phyloP scores from a whole-genome alignment of 768 basidiomycete species.

The Amanita phalloides region DNA sequence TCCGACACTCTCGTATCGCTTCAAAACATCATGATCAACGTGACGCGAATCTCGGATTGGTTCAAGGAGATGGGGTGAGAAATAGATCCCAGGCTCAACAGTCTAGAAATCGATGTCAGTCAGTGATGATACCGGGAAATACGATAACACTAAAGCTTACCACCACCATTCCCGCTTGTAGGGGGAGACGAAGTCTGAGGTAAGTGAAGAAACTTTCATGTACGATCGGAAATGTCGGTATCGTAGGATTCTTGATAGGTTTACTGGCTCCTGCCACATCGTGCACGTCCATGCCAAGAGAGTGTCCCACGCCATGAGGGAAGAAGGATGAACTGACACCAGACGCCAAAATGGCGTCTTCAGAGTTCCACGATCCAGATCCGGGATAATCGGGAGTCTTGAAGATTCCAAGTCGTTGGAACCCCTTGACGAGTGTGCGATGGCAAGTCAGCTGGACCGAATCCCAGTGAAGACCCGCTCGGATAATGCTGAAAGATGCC shows the following conservation, averaged over 20 bases:
- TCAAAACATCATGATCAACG: slow-evolving; percentile 61
- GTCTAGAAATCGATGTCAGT: slow-evolving; percentile 36
- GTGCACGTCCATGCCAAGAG: slow-evolving; percentile 89
- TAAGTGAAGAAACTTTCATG: slow-evolving; percentile 70
- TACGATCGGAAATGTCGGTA: slow-evolving; percentile 24
- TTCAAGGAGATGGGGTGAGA: slow-evolving; percentile 68
- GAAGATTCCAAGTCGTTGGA: slow-evolving; percentile 82
- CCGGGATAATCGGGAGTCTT: slow-evolving; percentile 37
- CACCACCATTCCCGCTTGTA: slow-evolving; percentile 78
- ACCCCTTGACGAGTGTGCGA: slow-evolving; percentile 67
- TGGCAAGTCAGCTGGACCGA: slow-evolving; percentile 78
- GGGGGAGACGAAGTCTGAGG: slow-evolving; percentile 64
- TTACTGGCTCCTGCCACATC: slow-evolving; percentile 81
- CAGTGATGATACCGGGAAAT: too few relatives aligned
- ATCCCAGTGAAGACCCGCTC: slow-evolving; percentile 87
- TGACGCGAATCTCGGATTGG: slow-evolving; percentile 50
- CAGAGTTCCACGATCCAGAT: slow-evolving; percentile 47
- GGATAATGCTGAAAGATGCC: slow-evolving; percentile 59
- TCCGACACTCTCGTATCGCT: slow-evolving; percentile 70
- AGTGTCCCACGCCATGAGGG: slow-evolving; percentile 90
- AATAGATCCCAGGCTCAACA: slow-evolving; percentile 86
- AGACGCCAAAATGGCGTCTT: slow-evolving; percentile 60
- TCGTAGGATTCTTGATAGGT: slow-evolving; percentile 46
- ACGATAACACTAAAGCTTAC: slow-evolving; percentile 31
- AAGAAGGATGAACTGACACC: slow-evolving; percentile 83